Percentiles rank a stretch among this genome's conserved stretches.
phyloP scores from a whole-genome alignment of 108 stramenopile genomes.

The Licmophora abbreviata region DNA sequence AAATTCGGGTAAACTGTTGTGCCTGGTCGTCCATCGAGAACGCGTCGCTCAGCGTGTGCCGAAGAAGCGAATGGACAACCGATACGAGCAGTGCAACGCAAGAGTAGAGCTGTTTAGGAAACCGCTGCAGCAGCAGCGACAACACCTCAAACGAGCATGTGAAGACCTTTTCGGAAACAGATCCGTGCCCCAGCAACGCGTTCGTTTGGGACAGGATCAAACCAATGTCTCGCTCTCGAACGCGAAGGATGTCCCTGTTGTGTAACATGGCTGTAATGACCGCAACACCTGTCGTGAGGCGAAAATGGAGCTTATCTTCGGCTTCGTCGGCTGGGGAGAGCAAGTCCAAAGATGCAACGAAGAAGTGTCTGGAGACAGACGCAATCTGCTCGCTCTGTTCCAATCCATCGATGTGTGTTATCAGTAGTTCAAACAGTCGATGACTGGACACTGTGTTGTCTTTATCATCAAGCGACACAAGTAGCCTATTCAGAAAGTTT shows the following conservation, averaged over 20 bases:
- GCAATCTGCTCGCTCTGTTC: no score
- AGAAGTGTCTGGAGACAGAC: no score
- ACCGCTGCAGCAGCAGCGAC: conserved; percentile 44
- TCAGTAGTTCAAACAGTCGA: no score
- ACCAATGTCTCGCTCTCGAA: conserved; percentile 52
- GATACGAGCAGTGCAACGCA: conserved; percentile 48
- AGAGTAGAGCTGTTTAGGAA: conserved; percentile 63
- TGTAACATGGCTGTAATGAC: conserved; percentile 34
- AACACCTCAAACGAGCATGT: not conserved
- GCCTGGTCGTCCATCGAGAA: conserved; percentile 3
- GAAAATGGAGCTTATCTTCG: no score
- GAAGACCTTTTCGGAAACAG: no score
- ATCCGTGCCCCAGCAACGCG: conserved; percentile 5
- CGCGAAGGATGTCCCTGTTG: conserved; percentile 35
- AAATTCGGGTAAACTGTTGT: conserved; percentile 32
- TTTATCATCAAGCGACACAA: no score
- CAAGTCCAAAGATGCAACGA: no score
- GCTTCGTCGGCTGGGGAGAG: no score
- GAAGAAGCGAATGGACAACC: conserved; percentile 30
- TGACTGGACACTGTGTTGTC: no score
- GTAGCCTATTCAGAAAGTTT: no score
- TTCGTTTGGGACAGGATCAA: conserved; percentile 40
- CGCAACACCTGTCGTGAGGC: not conserved
- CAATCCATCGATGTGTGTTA: no score
- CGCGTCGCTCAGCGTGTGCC: conserved; percentile 15